A percentile compares a stretch with the other conserved stretches of the same genome.
Evolutionary conservation across 2,329 filamentous ascomycete genomes (phyloP).

Genomic region (Ascochyta pisi): DNA sequence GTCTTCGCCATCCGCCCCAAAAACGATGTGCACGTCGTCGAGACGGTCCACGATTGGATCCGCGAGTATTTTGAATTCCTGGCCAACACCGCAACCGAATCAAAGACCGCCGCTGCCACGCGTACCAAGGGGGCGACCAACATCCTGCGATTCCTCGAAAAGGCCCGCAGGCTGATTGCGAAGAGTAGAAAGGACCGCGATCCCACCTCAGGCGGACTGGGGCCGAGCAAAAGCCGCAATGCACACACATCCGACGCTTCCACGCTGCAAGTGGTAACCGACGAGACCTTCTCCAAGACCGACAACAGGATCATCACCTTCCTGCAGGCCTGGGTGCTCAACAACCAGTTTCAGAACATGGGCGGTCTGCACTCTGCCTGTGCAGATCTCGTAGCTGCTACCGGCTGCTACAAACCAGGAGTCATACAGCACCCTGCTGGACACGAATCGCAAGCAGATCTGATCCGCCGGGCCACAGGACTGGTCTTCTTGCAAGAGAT

Average conservation of each 20-base stretch:
- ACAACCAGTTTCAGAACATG: constrained; percentile 33
- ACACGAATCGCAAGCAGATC: constrained; percentile 21
- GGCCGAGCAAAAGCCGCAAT: constrained; percentile 46
- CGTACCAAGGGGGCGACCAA: constrained; percentile 31
- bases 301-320: constrained; percentile 70
- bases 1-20: constrained; percentile 69
- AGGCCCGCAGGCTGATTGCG: constrained; percentile 49
- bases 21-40: constrained; percentile 61
- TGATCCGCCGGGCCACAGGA: constrained; percentile 51
- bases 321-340: constrained; percentile 67
- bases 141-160: constrained; percentile 51
- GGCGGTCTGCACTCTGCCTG: constrained; percentile 68
- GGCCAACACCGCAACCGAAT: constrained; percentile 31
- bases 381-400: constrained; percentile 67
- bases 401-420: constrained; percentile 64
- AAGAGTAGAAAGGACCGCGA: constrained; percentile 50
- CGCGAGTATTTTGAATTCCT: constrained; percentile 61
- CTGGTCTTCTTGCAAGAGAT: constrained; percentile 77
- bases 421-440: constrained; percentile 44
- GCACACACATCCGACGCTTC: constrained; percentile 28
- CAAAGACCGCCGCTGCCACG: not conserved
- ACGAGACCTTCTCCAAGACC: constrained; percentile 54
- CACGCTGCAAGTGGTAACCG: constrained; percentile 22
- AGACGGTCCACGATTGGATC: constrained; percentile 60
- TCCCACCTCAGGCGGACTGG: constrained; percentile 41